Base-by-base conservation (phyloP, 306 rosid species). In the Quercus agrifolia region DNA sequence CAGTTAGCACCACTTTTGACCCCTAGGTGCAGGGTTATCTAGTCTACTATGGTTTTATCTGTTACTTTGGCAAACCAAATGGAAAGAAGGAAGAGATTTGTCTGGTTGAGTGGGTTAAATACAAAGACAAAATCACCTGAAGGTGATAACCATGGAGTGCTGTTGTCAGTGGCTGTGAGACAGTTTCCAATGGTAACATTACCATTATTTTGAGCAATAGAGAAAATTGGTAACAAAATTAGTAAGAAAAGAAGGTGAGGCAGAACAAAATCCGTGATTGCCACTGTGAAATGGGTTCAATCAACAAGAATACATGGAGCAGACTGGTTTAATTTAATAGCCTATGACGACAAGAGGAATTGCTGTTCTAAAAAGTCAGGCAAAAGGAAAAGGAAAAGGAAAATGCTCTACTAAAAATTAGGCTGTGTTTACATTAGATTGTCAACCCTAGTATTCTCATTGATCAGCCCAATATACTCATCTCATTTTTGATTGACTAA, bases 1-100 rank as follows among this genome's bases (percentile, higher is more conserved):
- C 78, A 31, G 56, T 56, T 55, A 79, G 77, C 63, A 71, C 58
- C n/a, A 83, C 51, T 33, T 20, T 83, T 30, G 86, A 76, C 79
- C 84, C 31, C 4, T 30, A 0, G 79, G 81, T 51, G 79, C 51
- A 14, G 19, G 82, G n/a, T 15, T 77, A 14, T 67, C 79, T 55
- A 78, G 85, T 81, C 66, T 55, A 20, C 0, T 23, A 23, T 23
- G 23, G 23, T 23, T 23, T 23, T 23, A 23, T 23, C 23, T 23
- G 23, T 1, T 23, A 23, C 23, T 23, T 23, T 23, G 23, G 23
- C 23, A 23, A 23, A 23, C 23, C 23, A 23, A 23, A 23, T 23
- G 23, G 23, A 23, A 23, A 23, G 23, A 1, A 23, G 23, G 23
- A 23, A 23, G 23, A 23, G 23, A 23, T 23, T 1, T 23, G 23